Base-by-base conservation (phyloP, 441 rosid species). In the Lepidium campestre region DNA sequence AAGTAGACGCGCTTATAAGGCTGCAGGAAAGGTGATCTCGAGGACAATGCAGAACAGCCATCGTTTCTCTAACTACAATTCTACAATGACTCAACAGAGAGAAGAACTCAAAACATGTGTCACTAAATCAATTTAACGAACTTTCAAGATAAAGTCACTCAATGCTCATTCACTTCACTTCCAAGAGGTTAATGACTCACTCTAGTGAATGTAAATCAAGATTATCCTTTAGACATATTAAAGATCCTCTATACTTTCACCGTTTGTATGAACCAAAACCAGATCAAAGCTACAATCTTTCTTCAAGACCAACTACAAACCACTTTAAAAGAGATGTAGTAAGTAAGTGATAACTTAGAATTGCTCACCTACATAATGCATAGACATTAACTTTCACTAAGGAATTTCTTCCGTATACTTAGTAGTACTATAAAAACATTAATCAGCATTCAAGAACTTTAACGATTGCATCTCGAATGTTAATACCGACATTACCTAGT, bases 401-500 rank as follows among this genome's bases (percentile, higher is more conserved):
- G 23, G 10, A 48, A 25, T 37, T 37, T 58, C 25, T 35, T 11
- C 8, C 13, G 31, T 9, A 29, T 31, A 46, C 34, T 19, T 17
- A 36, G 8, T 34, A 5, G 34, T 15, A 18, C 1, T 1, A n/a
- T 34, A 34, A 0, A 3, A 32, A 15, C 35, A 42, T 5, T 53
- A 10, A 20, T 18, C 2, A 32, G 22, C 6, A 2, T 15, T 34
- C 17, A 46, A 34, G 15, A 46, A 10, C 2, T 34, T 32, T 9
- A 48, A 46, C 3, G 39, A 55, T 4, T 15, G 70, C 10, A 54
- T 32, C 5, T 15, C n/a, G 3, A 18, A 10, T 4, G 45, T n/a
- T 14, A 44, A 7, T 39, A 67, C 22, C 61, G 44, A 18, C 22
- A 45, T 42, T 84, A 86, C 89, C 91, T 84, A 83, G 77, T 79